Percentiles rank a stretch among this genome's conserved stretches.
Conservation (phyloP, 2,329 filamentous ascomycete genomes). For the Aureobasidium sp. region DNA sequence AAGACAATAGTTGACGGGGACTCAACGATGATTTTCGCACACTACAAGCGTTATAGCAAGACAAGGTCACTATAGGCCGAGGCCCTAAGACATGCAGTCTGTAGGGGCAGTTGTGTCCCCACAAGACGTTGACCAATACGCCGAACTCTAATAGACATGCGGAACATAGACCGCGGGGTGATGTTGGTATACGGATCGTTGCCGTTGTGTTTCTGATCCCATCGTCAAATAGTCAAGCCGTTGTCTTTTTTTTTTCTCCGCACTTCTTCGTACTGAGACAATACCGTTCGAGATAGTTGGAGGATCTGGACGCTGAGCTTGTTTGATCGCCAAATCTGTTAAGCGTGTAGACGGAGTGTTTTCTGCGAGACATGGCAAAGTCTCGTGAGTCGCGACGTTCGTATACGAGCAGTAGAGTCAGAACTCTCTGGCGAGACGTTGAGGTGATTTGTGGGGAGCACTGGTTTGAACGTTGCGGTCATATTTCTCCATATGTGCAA, state of each 20-base stretch:
- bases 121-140: not conserved
- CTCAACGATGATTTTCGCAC: not conserved
- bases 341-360: not conserved
- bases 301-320: not conserved
- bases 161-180: not conserved
- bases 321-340: not conserved
- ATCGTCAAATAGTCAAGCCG: not conserved
- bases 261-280: not conserved
- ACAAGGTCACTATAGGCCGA: not conserved
- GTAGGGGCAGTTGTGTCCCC: not conserved
- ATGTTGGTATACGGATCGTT: not conserved
- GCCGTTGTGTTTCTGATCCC: not conserved
- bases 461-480: not conserved
- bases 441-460: not conserved
- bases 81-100: not conserved
- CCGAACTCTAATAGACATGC: not conserved
- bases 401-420: no score
- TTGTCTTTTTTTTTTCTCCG: not conserved
- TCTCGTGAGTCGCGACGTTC: not conserved
- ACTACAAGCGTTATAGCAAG: slow-evolving; percentile 2
- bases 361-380: not conserved
- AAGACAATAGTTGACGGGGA: not conserved
- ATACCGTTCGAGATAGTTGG: not conserved
- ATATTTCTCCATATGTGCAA: not conserved
- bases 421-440: not conserved